These are phyloP conservation scores for Hygrophorus pudorinus DNA, from an alignment of 768 basidiomycete species.

Conservation along the genomic window DNA sequence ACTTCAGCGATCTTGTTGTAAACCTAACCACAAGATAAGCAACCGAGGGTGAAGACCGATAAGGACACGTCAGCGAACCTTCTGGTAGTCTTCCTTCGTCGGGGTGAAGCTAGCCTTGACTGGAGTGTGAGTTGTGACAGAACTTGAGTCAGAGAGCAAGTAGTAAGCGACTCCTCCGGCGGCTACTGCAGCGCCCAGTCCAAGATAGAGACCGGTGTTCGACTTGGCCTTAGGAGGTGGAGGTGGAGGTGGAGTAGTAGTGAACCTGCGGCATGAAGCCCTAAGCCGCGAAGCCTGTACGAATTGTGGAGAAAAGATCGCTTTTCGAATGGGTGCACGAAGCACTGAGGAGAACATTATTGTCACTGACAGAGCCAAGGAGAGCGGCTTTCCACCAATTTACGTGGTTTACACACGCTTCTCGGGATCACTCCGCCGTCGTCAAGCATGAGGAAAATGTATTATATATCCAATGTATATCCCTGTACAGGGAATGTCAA, in stretches of 20 bases:
- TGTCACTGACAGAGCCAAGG: too few species aligned
- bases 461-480: too few species aligned
- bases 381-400: too few species aligned
- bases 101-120: constrained; percentile 63
- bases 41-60: background rate
- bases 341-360: background rate
- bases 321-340: background rate
- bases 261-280: constrained; percentile 45
- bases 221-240: constrained; percentile 40
- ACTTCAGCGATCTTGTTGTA: constrained; percentile 82
- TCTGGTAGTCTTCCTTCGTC: constrained; percentile 81
- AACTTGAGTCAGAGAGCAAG: constrained; percentile 29
- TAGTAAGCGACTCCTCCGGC: constrained; percentile 54
- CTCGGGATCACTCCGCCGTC: too few species aligned
- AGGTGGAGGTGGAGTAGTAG: constrained; percentile 39
- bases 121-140: constrained; percentile 43
- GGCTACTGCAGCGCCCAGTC: constrained; percentile 48
- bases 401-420: too few species aligned
- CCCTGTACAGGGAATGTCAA: too few species aligned
- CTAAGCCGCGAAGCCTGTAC: constrained; percentile 1
- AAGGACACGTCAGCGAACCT: constrained; percentile 32
- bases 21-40: constrained; percentile 37
- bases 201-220: constrained; percentile 49
- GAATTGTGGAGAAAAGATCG: background rate
- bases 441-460: too few species aligned